phyloP scores from a whole-genome alignment of 148 eudicot species.

The Selenicereus undatus region DNA sequence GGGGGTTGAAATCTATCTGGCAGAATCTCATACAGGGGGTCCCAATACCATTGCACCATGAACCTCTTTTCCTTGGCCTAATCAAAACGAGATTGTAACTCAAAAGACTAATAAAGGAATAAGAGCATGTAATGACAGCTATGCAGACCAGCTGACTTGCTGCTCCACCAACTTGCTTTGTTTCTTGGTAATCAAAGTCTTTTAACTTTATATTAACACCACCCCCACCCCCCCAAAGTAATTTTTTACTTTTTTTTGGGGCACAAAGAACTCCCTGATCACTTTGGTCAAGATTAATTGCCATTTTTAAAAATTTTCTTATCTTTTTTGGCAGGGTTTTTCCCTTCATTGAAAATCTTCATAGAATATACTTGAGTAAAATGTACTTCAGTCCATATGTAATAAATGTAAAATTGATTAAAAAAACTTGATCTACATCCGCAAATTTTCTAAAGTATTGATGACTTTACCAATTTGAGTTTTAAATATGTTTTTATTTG shows the following conservation, averaged over 20 bases:
- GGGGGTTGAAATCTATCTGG: constrained; percentile 9
- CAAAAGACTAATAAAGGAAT: constrained; percentile 4
- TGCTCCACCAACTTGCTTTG: constrained; percentile 18
- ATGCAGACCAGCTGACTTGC: constrained; percentile 7
- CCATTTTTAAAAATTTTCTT: too few species aligned
- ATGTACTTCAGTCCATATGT: too few species aligned
- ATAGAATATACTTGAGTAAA: too few species aligned
- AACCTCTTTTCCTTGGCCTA: background rate
- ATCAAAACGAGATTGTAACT: background rate
- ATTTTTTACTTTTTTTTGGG: background rate
- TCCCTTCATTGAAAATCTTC: too few species aligned
- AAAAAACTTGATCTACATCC: too few species aligned
- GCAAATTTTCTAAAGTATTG: too few species aligned
- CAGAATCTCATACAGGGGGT: constrained; percentile 24
- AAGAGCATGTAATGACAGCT: constrained; percentile 22
- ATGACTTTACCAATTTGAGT: too few species aligned
- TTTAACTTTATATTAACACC: background rate
- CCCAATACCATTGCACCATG: constrained; percentile 2
- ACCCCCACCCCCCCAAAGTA: background rate
- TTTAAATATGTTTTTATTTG: too few species aligned
- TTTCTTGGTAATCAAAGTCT: background rate
- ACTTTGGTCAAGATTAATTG: too few species aligned
- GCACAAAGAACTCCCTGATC: too few species aligned
- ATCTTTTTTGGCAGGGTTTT: too few species aligned
- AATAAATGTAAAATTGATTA: too few species aligned